Base-by-base conservation (phyloP, 208 protist genomes). In the Angomonas ambiguus region DNA sequence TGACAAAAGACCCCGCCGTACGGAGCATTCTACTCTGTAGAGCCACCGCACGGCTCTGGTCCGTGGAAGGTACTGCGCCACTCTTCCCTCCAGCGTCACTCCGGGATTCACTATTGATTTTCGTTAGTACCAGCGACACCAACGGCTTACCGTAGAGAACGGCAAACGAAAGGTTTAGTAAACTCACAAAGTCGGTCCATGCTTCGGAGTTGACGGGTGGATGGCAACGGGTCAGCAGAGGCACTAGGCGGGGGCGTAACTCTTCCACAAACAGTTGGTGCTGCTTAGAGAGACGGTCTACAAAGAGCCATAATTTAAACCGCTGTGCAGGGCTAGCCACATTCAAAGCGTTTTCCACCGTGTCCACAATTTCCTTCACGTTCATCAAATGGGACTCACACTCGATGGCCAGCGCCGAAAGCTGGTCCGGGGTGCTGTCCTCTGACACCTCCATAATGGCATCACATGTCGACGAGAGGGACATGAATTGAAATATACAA, bases 221-320 rank as follows among this genome's bases (percentile, higher is more conserved):
- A 0, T 69, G 75, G 57, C 80, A 85, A 18, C 79, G 1, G 6
- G 80, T 79, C 33, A 78, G 76, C n/a, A 91, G 67, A 11, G 74
- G 31, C 1, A 91, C 77, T 38, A 94, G 38, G 28, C 79, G 82
- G 20, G 85, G 74, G 0, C 87, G 87, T 48, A 96, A 68, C 0
- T 82, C 79, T 10, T 96, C 87, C 13, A 93, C 64, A 64, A 93
- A 91, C 20, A 87, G 72, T 11, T 31, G 53, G 70, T 94, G 87
- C 62, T 94, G 87, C 72, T 96, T 96, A 0, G 82, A 83, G 2
- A 96, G 77, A 2, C 80, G 73, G 62, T 96, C 91, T 22, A 96
- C 74, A n/a, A 96, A 82, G 55, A 87, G 78, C 91, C 91, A 96
- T 62, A 94, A 69, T 53, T 81, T 71, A 27, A 96, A 72, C 18